Conservation (phyloP, 1,139 yeast species). For the Saccharomyces hybrid region DNA sequence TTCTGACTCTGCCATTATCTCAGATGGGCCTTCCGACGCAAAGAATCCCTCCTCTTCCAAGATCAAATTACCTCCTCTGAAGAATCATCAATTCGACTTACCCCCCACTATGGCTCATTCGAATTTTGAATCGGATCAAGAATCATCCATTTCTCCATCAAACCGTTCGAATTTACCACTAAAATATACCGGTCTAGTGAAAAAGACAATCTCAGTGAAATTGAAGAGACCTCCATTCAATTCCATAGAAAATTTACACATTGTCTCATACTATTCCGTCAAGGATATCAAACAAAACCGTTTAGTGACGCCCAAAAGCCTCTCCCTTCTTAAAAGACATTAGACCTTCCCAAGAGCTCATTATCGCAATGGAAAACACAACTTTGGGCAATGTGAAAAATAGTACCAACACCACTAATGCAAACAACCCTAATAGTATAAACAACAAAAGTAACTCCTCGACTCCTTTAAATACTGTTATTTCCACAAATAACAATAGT, state of each 20-base stretch:
- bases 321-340: constrained; percentile 43
- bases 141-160: neutral
- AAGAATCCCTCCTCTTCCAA: neutral
- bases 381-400: constrained; percentile 39
- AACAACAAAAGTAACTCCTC: constrained; percentile 2
- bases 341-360: constrained; percentile 46
- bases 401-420: neutral
- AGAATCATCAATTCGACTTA: neutral
- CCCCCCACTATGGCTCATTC: neutral
- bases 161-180: constrained; percentile 35
- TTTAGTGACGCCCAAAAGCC: constrained; percentile 53
- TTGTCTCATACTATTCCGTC: constrained; percentile 70
- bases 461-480: neutral
- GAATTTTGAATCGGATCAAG: neutral
- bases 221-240: constrained; percentile 23
- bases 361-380: constrained; percentile 53
- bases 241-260: constrained; percentile 50
- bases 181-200: constrained; percentile 69
- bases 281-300: constrained; percentile 57
- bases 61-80: neutral
- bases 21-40: neutral
- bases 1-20: neutral
- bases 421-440: constrained; percentile 2
- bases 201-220: constrained; percentile 68
- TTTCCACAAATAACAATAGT: neutral